Evolutionary conservation across 306 rosid species (phyloP).

Genomic region (Malus domestica): DNA sequence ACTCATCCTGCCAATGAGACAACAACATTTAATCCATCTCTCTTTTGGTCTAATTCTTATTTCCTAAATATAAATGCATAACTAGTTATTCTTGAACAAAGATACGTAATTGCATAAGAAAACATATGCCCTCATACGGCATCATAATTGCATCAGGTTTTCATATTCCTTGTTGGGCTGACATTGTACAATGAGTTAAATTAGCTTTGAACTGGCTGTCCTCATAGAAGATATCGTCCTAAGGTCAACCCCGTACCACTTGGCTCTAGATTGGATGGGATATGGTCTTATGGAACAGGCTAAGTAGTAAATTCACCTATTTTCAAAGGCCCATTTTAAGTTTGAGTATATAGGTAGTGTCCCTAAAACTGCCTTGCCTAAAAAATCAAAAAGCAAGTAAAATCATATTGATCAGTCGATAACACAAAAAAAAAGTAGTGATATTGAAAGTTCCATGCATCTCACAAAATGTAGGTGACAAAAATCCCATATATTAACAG

Average conservation of each 20-base stretch:
- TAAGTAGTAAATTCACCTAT: background rate
- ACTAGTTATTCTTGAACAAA: background rate
- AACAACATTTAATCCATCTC: background rate
- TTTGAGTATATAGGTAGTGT: background rate
- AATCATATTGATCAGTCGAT: background rate
- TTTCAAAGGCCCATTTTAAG: background rate
- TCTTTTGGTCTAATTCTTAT: background rate
- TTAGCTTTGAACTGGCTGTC: background rate
- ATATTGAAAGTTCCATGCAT: background rate
- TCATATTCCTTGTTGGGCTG: background rate
- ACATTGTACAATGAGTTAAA: background rate
- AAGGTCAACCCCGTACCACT: background rate
- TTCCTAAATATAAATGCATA: background rate
- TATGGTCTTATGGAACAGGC: background rate
- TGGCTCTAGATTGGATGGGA: background rate
- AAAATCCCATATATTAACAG: background rate
- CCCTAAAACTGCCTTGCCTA: background rate
- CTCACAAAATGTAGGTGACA: background rate
- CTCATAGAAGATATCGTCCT: background rate
- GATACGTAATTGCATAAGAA: background rate
- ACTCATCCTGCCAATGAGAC: slow-evolving; percentile 62
- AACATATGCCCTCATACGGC: background rate
- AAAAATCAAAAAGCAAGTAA: background rate
- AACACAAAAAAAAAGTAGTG: background rate
- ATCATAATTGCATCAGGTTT: background rate